These are phyloP conservation scores for Botrytis hyacinthi DNA, from an alignment of 2,329 filamentous ascomycete genomes.

Conservation along the genomic window DNA sequence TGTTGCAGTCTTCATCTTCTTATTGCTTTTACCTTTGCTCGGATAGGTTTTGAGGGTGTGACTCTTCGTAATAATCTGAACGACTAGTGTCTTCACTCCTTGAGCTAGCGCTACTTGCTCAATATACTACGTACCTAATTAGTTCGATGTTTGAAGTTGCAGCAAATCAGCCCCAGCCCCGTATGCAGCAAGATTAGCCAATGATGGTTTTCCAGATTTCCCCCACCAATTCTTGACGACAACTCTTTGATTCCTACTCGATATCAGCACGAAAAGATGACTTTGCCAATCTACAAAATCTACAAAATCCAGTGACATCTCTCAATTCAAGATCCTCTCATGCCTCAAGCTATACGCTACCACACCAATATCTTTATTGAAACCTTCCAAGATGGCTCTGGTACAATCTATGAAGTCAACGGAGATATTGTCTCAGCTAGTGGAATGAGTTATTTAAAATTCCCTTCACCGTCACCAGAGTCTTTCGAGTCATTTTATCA, in stretches of 20 bases:
- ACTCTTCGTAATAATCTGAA: background rate
- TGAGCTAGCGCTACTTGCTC: background rate
- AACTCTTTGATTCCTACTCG: background rate
- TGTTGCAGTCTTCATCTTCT: constrained; percentile 41
- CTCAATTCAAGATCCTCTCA: background rate
- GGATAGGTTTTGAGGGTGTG: background rate
- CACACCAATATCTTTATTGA: constrained; percentile 1
- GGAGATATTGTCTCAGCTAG: background rate
- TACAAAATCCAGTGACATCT: background rate
- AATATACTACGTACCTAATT: background rate
- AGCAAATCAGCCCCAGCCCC: background rate
- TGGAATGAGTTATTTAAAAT: background rate
- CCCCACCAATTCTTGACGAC: background rate
- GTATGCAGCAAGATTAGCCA: background rate
- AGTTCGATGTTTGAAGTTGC: no score
- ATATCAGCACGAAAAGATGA: background rate
- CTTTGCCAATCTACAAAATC: background rate
- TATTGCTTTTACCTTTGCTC: constrained; percentile 48
- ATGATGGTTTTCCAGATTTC: background rate
- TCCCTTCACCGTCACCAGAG: background rate
- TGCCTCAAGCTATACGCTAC: background rate
- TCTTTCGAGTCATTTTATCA: background rate
- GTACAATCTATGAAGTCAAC: background rate
- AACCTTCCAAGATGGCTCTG: background rate
- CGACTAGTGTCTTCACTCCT: background rate